Base-by-base conservation (phyloP, 176 grass and related monocot species). In the Oryza meyeriana region DNA sequence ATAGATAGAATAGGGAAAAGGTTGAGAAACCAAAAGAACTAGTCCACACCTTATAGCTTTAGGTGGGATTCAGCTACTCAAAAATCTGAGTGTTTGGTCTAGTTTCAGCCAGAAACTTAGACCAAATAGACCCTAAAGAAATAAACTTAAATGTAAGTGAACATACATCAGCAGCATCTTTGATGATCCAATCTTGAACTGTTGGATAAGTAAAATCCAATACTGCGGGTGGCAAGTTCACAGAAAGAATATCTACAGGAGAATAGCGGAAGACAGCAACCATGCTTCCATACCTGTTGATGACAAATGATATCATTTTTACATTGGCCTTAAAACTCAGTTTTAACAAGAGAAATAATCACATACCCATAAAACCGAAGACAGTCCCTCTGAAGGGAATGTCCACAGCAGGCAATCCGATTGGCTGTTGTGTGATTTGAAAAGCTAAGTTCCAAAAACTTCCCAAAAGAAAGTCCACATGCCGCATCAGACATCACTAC, bases 391-490 rank as follows among this genome's bases (percentile, higher is more conserved):
- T 99, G 96, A 42, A 99, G 90, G 45, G 96, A 99, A 79, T 99
- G 96, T 72, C 96, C 96, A 61, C 96, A 99, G 61, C 41, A 79
- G 41, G 96, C 96, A 88, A 99, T 85, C 75, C 96, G 91, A 82
- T 98, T 98, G 24, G 96, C 96, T 59, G 93, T 99, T 25, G 90
- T 80, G 74, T 90, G 93, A 82, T 95, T 95, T 48, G 96, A 99
- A 86, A 99, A 99, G 79, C 96, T 95, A 67, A 99, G 92, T 84
- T 99, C 96, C 70, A 99, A 85, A 85, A 99, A 99, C 69, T 99
- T 99, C 52, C 96, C 96, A 77, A 99, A 99, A 82, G 96, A 99
- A 44, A 99, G 89, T 61, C 96, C 96, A 76, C 93, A 68, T 77
- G 96, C 96, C 35, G 96, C 90, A 91, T 90, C 89, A 13, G 96